Conservation (phyloP, 2,329 filamentous ascomycete species). For the Botrytis byssoidea region DNA sequence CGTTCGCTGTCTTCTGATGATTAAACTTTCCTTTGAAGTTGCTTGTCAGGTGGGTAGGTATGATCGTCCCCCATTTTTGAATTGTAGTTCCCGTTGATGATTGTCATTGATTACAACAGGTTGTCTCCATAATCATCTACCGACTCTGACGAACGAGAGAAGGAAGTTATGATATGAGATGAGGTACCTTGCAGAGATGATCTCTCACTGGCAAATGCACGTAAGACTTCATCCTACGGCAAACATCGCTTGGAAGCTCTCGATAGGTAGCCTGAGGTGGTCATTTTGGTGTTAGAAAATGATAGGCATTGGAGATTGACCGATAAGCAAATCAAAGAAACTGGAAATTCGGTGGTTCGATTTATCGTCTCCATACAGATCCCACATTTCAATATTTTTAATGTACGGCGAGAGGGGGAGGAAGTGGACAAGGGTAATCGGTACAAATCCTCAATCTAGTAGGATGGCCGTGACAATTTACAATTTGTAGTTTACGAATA, state of each 20-base stretch:
- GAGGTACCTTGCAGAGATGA: background rate
- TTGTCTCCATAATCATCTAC: background rate
- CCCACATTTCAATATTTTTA: background rate
- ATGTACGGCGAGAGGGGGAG: background rate
- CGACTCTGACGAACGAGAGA: background rate
- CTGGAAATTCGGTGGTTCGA: background rate
- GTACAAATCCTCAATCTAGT: background rate
- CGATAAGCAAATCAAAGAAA: background rate
- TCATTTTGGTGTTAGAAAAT: background rate
- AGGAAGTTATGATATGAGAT: background rate
- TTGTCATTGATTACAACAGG: background rate
- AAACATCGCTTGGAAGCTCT: background rate
- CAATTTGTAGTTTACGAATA: background rate
- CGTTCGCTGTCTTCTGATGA: background rate
- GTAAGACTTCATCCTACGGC: slow-evolving; percentile 16
- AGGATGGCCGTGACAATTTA: background rate
- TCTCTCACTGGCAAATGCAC: slow-evolving; percentile 5
- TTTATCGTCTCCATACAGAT: background rate
- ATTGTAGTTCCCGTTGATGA: background rate
- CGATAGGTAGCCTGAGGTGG: background rate
- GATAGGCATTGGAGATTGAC: background rate
- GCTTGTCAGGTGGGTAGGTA: background rate
- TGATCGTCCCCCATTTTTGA: background rate
- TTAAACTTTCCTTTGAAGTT: background rate
- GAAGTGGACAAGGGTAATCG: background rate